phyloP scores from a whole-genome alignment of 2,329 filamentous ascomycete genomes.

The Tetracladium maxilliforme region DNA sequence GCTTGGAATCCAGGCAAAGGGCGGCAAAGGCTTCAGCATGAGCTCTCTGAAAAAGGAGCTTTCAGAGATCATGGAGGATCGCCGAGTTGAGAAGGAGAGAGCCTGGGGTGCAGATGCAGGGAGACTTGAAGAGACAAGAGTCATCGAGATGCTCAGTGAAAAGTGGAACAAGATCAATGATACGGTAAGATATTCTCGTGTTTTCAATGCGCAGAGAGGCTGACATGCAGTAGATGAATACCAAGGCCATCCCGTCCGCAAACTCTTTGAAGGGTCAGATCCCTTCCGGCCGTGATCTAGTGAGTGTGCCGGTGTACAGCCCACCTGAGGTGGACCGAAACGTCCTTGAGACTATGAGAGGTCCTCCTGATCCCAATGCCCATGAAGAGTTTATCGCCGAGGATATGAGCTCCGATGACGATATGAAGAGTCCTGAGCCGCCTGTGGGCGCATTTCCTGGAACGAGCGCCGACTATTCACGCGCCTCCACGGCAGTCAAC shows the following conservation, averaged over 20 bases:
- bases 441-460: conserved; percentile 36
- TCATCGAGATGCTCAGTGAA: conserved; percentile 71
- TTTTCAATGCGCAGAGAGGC: conserved; percentile 3
- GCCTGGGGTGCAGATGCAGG: conserved; percentile 76
- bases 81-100: conserved; percentile 56
- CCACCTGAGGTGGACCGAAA: conserved; percentile 50
- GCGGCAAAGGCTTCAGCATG: conserved; percentile 20
- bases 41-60: conserved; percentile 59
- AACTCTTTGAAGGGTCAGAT: conserved; percentile 62
- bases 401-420: conserved; percentile 26
- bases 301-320: conserved; percentile 53
- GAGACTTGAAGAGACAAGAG: conserved; percentile 66
- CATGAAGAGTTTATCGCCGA: conserved; percentile 26
- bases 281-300: conserved; percentile 80
- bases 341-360: conserved; percentile 46
- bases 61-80: conserved; percentile 66
- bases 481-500: too few relatives aligned
- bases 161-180: conserved; percentile 94
- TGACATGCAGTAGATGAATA: conserved; percentile 47
- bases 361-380: conserved; percentile 29
- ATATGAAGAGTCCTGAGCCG: conserved; percentile 8
- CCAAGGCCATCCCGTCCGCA: conserved; percentile 59
- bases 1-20: conserved; percentile 48
- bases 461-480: conserved; percentile 23
- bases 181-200: conserved; percentile 41